Conservation (phyloP, 148 eudicot species). For the Cornus controversa region DNA sequence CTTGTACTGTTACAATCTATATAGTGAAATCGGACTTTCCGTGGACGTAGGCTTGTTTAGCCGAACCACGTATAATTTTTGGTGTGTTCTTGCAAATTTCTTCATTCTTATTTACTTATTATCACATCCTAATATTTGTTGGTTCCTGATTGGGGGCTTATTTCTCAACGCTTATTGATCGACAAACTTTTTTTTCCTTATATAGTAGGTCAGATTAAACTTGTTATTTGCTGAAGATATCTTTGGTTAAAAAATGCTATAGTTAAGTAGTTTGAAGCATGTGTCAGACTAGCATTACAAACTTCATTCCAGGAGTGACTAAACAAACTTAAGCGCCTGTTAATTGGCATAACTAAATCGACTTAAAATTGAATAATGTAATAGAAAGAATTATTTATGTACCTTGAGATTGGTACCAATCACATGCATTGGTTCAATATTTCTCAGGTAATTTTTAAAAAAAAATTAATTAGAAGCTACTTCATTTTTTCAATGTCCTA, state of each 20-base stretch:
- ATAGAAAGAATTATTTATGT: not conserved
- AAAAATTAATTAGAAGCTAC: too few relatives aligned
- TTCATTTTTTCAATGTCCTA: not conserved
- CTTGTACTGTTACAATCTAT: too few relatives aligned
- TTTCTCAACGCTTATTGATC: too few relatives aligned
- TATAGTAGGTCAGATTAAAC: not conserved
- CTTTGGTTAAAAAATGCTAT: not conserved
- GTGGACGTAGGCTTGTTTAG: too few relatives aligned
- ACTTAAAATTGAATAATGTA: not conserved
- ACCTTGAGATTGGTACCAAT: not conserved
- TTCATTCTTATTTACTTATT: too few relatives aligned
- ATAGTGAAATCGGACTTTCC: too few relatives aligned
- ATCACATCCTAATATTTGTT: too few relatives aligned
- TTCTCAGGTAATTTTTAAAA: not conserved
- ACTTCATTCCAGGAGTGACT: too few relatives aligned
- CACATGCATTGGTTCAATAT: not conserved
- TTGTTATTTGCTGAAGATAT: not conserved
- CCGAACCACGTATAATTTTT: too few relatives aligned
- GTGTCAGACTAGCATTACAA: not conserved
- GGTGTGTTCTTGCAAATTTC: too few relatives aligned
- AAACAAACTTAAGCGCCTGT: not conserved
- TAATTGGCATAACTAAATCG: not conserved
- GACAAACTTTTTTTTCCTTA: not conserved
- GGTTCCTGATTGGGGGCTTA: too few relatives aligned
- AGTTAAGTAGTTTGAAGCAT: not conserved